A percentile compares a stretch with the other conserved stretches of the same genome.
phyloP scores from a whole-genome alignment of 331 rosid species.

The Dryas integrifolia region DNA sequence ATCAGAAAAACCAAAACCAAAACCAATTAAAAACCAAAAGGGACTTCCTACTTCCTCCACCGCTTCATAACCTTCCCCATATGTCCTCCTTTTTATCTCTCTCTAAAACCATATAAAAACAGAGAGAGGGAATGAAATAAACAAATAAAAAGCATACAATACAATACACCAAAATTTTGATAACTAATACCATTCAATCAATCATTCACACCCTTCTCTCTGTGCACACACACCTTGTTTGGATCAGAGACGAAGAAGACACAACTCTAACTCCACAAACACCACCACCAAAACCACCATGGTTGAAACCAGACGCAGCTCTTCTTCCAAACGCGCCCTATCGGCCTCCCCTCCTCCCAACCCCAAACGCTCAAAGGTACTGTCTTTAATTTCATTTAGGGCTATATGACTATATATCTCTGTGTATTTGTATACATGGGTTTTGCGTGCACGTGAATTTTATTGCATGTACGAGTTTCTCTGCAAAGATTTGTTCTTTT shows the following conservation, averaged over 20 bases:
- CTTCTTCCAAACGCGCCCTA: conserved; percentile 78
- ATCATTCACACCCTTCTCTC: neutral
- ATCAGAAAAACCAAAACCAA: no score
- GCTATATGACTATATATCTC: conserved; percentile 1
- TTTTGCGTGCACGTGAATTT: conserved; percentile 23
- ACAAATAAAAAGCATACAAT: neutral
- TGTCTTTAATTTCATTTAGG: neutral
- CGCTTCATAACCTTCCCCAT: conserved; percentile 4
- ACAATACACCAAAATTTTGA: neutral
- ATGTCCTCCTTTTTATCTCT: neutral
- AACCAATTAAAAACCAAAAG: no score
- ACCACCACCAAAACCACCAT: conserved; percentile 32
- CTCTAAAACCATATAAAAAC: conserved; percentile 7
- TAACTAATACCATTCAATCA: conserved; percentile 6
- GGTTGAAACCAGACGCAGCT: conserved; percentile 93
- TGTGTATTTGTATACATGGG: neutral
- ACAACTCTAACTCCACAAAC: neutral
- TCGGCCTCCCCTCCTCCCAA: conserved; percentile 63
- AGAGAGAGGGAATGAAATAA: neutral
- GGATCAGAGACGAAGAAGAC: conserved; percentile 42
- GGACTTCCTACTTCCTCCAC: neutral
- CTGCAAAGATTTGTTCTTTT: neutral
- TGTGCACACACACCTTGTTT: conserved; percentile 28
- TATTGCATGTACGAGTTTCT: conserved; percentile 8
- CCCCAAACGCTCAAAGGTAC: conserved; percentile 83